These are phyloP conservation scores for Podila minutissima DNA, from an alignment of 192 early-diverging fungal species.

Conservation along the genomic window DNA sequence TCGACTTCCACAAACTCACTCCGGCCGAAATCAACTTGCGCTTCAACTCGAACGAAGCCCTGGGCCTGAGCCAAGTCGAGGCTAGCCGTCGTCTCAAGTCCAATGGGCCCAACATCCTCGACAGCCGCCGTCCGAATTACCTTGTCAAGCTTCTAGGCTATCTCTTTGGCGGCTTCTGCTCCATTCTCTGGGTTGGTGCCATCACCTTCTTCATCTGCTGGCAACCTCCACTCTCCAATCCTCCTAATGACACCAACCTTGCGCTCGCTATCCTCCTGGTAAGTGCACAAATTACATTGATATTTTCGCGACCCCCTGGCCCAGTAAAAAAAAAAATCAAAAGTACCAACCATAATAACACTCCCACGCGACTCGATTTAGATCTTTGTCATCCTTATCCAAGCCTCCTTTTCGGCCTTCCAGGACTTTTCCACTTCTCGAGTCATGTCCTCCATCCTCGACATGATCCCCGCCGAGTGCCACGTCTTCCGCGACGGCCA, in stretches of 20 bases:
- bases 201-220: constrained; percentile 76
- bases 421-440: constrained; percentile 75
- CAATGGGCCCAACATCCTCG: constrained; percentile 57
- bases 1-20: constrained; percentile 56
- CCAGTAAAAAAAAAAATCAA: too few relatives aligned
- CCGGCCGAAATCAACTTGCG: constrained; percentile 50
- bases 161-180: constrained; percentile 79
- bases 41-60: constrained; percentile 46
- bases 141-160: constrained; percentile 56
- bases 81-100: constrained; percentile 31
- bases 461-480: constrained; percentile 73
- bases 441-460: constrained; percentile 79
- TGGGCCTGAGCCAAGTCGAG: constrained; percentile 47
- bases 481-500: constrained; percentile 78
- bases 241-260: constrained; percentile 63
- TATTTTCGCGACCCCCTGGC: neutral
- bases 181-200: constrained; percentile 73
- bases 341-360: too few relatives aligned
- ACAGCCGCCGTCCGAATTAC: constrained; percentile 52
- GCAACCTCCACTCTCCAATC: constrained; percentile 60
- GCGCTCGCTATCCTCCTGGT: constrained; percentile 67
- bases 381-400: constrained; percentile 74
- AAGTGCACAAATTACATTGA: neutral
- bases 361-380: neutral
- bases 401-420: constrained; percentile 75